These are phyloP conservation scores for Raphanus sativus DNA, from an alignment of 345 rosid genomes.

Conservation along the genomic window DNA sequence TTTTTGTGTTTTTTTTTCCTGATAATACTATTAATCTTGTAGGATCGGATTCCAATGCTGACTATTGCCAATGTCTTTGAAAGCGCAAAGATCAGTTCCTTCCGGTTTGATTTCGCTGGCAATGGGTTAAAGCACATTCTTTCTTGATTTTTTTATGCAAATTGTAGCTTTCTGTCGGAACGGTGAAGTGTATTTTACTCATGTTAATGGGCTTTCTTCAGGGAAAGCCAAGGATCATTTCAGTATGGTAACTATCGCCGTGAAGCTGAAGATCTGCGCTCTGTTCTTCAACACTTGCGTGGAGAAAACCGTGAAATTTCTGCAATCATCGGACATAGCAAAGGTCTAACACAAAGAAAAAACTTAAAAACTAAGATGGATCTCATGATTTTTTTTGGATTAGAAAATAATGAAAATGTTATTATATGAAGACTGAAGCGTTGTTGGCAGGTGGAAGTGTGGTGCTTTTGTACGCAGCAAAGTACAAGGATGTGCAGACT, in stretches of 20 bases:
- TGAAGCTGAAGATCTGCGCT: constrained; percentile 75
- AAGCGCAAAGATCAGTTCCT: constrained; percentile 57
- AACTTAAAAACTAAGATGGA: neutral
- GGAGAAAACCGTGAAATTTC: constrained; percentile 39
- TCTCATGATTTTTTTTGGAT: neutral
- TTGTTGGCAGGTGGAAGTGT: constrained; percentile 72
- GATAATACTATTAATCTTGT: neutral
- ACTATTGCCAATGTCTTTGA: constrained; percentile 57
- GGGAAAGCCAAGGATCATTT: constrained; percentile 90
- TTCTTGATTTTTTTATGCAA: neutral
- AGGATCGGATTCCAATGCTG: constrained; percentile 80
- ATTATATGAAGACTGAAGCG: neutral
- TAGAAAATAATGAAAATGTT: neutral
- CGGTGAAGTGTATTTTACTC: neutral
- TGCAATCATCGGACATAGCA: constrained; percentile 85
- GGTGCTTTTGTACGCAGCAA: constrained; percentile 78
- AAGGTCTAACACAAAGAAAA: constrained; percentile 51
- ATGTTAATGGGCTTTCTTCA: constrained; percentile 32
- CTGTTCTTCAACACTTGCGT: constrained; percentile 57
- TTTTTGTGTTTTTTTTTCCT: neutral
- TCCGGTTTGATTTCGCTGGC: constrained; percentile 89
- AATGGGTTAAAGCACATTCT: constrained; percentile 52
- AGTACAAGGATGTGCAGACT: constrained; percentile 56
- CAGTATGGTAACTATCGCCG: constrained; percentile 80
- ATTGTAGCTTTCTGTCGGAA: neutral